Percentiles rank a stretch among this genome's conserved stretches.
These are phyloP conservation scores for Oropetium thomaeum DNA, from an alignment of 176 grass and related monocot species.

Conservation along the genomic window DNA sequence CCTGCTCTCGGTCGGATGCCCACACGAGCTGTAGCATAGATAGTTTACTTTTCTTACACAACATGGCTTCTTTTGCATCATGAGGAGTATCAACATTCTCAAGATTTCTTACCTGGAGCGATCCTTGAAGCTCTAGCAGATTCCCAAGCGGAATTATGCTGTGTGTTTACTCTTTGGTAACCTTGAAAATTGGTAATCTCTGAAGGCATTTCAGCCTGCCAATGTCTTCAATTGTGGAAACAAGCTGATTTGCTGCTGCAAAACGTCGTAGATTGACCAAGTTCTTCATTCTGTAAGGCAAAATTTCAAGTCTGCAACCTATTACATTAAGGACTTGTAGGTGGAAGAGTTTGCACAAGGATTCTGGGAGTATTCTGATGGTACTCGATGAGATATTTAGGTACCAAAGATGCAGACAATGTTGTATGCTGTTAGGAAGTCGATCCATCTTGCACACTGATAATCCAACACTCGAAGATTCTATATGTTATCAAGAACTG, in stretches of 20 bases:
- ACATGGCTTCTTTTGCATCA: conserved; percentile 34
- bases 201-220: conserved; percentile 49
- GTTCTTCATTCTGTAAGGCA: conserved; percentile 36
- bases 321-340: conserved; percentile 39
- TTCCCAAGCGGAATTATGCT: conserved; percentile 35
- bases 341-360: conserved; percentile 37
- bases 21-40: conserved; percentile 24
- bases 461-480: conserved; percentile 38
- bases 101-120: conserved; percentile 37
- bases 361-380: conserved; percentile 30
- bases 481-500: conserved; percentile 22
- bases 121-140: conserved; percentile 41
- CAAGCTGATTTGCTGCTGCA: conserved; percentile 20
- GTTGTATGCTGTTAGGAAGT: conserved; percentile 31
- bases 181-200: conserved; percentile 33
- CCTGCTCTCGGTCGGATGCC: conserved; percentile 1
- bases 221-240: conserved; percentile 31
- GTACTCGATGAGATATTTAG: conserved; percentile 34
- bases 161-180: conserved; percentile 22
- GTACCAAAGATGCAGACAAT: conserved; percentile 41
- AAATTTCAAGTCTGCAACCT: conserved; percentile 23
- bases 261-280: conserved; percentile 42
- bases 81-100: conserved; percentile 32
- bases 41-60: conserved; percentile 34
- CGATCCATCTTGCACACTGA: conserved; percentile 29